Percentiles rank a stretch among this genome's conserved stretches.
These are phyloP conservation scores for Microcos paniculata DNA, from an alignment of 345 rosid species.

Conservation along the genomic window DNA sequence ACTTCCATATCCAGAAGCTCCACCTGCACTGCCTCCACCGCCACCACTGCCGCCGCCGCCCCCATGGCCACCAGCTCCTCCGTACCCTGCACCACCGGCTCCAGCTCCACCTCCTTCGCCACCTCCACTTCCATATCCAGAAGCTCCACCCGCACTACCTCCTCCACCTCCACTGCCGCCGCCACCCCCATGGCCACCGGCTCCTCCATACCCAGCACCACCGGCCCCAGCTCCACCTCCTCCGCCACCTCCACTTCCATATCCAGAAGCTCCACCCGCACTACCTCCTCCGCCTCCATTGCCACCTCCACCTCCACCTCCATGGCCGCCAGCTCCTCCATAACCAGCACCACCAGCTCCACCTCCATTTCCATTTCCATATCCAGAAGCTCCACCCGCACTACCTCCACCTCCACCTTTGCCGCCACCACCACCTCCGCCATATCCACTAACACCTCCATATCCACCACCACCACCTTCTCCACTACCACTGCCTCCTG, in stretches of 20 bases:
- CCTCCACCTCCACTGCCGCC: slow-evolving; percentile 16
- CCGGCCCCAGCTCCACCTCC: slow-evolving; percentile 30
- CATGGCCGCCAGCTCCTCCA: slow-evolving; percentile 16
- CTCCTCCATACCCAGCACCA: slow-evolving; percentile 23
- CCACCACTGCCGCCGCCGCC: slow-evolving; percentile 29
- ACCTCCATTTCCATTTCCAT: slow-evolving; percentile 28
- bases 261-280: slow-evolving; percentile 6
- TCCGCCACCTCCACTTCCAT: slow-evolving; percentile 28
- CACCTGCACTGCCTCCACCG: background rate
- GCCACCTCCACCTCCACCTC: slow-evolving; percentile 17
- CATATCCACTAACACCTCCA: slow-evolving; percentile 25
- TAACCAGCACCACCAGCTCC: slow-evolving; percentile 11
- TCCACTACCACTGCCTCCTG: slow-evolving; percentile 20
- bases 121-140: slow-evolving; percentile 29
- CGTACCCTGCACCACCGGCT: slow-evolving; percentile 20
- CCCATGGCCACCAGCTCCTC: slow-evolving; percentile 19
- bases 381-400: slow-evolving; percentile 28
- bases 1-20: slow-evolving; percentile 27
- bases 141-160: slow-evolving; percentile 26
- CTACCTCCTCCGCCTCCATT: slow-evolving; percentile 26
- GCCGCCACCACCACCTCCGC: background rate
- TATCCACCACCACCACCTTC: slow-evolving; percentile 32
- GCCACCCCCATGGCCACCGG: slow-evolving; percentile 24
- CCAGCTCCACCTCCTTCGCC: slow-evolving; percentile 30
- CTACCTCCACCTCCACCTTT: slow-evolving; percentile 15